Base-by-base conservation (phyloP, 257 asterid species). In the Nicotiana obtusifolia region DNA sequence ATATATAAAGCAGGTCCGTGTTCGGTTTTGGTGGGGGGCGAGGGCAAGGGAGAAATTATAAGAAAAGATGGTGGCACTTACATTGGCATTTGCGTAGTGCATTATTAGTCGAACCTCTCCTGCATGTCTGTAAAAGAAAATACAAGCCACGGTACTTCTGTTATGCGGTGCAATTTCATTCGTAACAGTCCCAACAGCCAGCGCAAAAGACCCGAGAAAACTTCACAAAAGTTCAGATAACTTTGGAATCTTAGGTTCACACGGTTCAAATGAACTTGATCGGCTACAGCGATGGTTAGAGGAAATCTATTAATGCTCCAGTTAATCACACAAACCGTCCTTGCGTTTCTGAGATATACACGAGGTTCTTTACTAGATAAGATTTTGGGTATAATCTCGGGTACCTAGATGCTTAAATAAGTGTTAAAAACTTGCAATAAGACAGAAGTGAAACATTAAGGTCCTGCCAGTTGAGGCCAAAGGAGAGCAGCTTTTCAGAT, bases 21-120 rank as follows among this genome's bases (percentile, higher is more conserved):
- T 61, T 82, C 76, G 31, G 71, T 10, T 4, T 54, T 9, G 1
- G 68, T 8, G 19, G 19, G 41, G 31, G 15, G 16, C 59, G 5
- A 56, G 20, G 16, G 30, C 31, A 41, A 69, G 77, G 14, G 11
- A 41, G 78, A 24, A 24, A 49, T 22, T 44, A 22, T 22, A 71
- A 75, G 62, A 49, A 4, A 73, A 49, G 16, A 24, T 7, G 4
- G 9, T 41, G 53, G 52, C 19, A 82, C 94, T 90, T 88, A 90
- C 98, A 75, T 78, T 88, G 87, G 93, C 93, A 82, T 89, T 89
- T 49, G 97, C 79, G 82, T 88, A 92, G 90, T 96, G 97, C 95
- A 96, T 87, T 85, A 96, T 94, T 80, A 96, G 66, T 71, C 97
- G 91, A 76, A 96, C 90, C 88, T 94, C 97, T 78, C 99, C 99